Evolutionary conservation across 2,329 filamentous ascomycete species (phyloP).

Genomic region (Alternaria sp.): DNA sequence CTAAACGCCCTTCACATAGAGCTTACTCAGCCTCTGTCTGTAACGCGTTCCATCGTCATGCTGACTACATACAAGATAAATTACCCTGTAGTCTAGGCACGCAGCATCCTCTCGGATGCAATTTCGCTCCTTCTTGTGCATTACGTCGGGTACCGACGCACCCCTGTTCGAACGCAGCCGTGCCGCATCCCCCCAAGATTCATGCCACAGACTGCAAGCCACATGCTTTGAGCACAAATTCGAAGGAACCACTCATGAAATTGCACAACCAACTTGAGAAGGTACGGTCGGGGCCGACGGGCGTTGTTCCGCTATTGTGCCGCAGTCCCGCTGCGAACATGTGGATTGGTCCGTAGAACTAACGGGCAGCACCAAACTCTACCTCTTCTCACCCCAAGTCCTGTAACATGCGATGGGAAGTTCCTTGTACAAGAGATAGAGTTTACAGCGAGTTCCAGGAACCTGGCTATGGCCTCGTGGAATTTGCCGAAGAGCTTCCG

Average conservation of each 20-base stretch:
- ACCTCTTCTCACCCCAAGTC: neutral
- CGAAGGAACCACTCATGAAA: neutral
- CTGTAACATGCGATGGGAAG: neutral
- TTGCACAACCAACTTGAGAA: neutral
- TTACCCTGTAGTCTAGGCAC: neutral
- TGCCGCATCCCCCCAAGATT: neutral
- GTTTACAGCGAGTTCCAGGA: neutral
- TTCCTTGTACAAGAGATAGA: neutral
- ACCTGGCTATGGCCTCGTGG: neutral
- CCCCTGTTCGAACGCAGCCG: neutral
- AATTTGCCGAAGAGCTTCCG: neutral
- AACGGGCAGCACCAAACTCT: neutral
- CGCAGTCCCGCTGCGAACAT: conserved; percentile 1
- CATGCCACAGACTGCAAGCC: conserved; percentile 3
- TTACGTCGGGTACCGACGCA: neutral
- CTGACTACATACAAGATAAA: neutral
- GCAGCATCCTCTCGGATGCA: neutral
- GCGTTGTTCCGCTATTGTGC: neutral
- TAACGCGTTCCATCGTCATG: neutral
- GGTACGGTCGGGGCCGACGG: neutral
- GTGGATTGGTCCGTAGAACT: neutral
- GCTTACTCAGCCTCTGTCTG: neutral
- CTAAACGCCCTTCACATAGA: neutral
- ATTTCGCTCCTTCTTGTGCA: neutral
- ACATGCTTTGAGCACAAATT: neutral